Percentiles rank a stretch among this genome's conserved stretches.
Evolutionary conservation across 345 rosid genomes (phyloP).

Genomic region (Eucalyptus regnans): DNA sequence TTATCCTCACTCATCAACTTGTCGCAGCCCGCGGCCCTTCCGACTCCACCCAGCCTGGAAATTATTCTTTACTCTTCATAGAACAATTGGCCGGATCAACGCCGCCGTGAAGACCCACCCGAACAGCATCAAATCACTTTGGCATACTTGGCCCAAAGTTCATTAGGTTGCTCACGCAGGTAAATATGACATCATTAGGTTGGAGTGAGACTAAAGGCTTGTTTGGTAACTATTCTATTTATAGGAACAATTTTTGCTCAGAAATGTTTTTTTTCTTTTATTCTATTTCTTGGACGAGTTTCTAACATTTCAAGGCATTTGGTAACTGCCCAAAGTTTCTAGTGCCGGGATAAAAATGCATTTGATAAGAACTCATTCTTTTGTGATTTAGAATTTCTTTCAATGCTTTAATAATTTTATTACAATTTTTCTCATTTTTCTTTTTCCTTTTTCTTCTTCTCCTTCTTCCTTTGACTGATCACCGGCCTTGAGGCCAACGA

Average conservation of each 20-base stretch:
- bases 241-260: too few relatives aligned
- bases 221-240: fast-evolving
- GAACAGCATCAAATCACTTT: neutral
- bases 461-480: fast-evolving
- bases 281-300: fast-evolving
- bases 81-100: neutral
- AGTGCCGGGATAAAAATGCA: fast-evolving
- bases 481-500: fast-evolving
- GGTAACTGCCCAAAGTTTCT: fast-evolving
- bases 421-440: too few relatives aligned
- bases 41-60: neutral
- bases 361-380: fast-evolving
- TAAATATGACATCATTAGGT: neutral
- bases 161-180: neutral
- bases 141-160: neutral
- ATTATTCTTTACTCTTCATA: neutral
- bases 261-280: too few relatives aligned
- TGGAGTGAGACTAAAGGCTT: neutral
- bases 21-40: neutral
- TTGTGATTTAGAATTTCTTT: too few relatives aligned
- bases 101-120: neutral
- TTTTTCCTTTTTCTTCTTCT: too few relatives aligned
- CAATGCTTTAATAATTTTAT: too few relatives aligned
- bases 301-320: too few relatives aligned
- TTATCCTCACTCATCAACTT: neutral